These are phyloP conservation scores for Xerocomus brunneocitrinus DNA, from an alignment of 768 basidiomycete genomes.

Conservation along the genomic window DNA sequence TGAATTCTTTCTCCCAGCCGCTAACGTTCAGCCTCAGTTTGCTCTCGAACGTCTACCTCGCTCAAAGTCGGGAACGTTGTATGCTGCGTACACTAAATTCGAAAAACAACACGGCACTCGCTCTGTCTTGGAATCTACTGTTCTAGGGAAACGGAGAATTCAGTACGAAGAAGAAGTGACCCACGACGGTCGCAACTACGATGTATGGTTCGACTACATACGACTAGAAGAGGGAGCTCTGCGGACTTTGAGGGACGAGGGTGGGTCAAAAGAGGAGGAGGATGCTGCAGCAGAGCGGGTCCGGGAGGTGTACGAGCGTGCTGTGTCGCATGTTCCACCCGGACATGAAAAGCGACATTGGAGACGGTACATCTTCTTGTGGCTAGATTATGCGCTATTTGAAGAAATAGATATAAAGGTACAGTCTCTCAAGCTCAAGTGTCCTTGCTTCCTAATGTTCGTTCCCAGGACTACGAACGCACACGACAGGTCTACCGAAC, in stretches of 20 bases:
- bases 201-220: slow-evolving; percentile 97
- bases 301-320: slow-evolving; percentile 92
- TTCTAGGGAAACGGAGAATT: slow-evolving; percentile 95
- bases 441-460: slow-evolving; percentile 1
- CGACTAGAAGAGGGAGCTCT: slow-evolving; percentile 88
- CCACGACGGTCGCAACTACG: slow-evolving; percentile 92
- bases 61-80: slow-evolving; percentile 83
- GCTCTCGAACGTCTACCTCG: slow-evolving; percentile 90
- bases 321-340: slow-evolving; percentile 93
- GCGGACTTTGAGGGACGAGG: slow-evolving; percentile 69
- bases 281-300: slow-evolving; percentile 61
- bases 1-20: background rate
- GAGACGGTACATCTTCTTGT: slow-evolving; percentile 86
- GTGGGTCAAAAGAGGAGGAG: slow-evolving; percentile 65
- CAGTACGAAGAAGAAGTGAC: slow-evolving; percentile 96
- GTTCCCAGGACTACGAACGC: slow-evolving; percentile 69
- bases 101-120: slow-evolving; percentile 97
- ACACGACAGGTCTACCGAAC: slow-evolving; percentile 92
- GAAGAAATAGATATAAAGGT: slow-evolving; percentile 96
- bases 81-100: slow-evolving; percentile 93
- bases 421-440: background rate
- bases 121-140: slow-evolving; percentile 84
- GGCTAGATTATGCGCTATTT: slow-evolving; percentile 94
- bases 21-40: slow-evolving; percentile 50
- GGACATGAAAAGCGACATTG: slow-evolving; percentile 90